Base-by-base conservation (phyloP, 768 basidiomycete genomes). In the Boletellus ananiceps region DNA sequence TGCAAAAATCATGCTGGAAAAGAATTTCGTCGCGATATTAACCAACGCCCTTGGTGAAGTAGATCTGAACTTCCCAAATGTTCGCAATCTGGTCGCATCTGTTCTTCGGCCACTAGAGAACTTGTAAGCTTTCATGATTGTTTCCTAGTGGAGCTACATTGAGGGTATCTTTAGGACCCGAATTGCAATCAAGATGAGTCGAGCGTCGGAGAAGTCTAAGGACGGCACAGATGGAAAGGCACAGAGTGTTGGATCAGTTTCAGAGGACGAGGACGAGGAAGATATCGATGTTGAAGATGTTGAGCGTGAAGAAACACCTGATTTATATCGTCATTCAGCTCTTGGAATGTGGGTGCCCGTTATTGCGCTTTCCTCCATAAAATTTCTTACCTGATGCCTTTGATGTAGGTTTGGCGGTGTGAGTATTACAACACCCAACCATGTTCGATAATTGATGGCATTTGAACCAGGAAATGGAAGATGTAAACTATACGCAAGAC, bases 1-100 rank as follows among this genome's bases (percentile, higher is more conserved):
- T 45, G 93, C 95, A 18, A 97, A 97, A 72, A 80, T 94, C 54
- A 99, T 99, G 96, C 71, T 99, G 44, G 96, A 99, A 75, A 97
- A 97, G 74, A 90, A 90, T 62, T 94, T 91, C 55, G 96, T 97
- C 14, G 79, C 87, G 4, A 84, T 86, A 1, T 72, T 99, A 32
- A 97, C 96, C 0, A 86, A 75, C 37, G 86, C 93, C 11, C 75
- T 97, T 15, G 84, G 88, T 5, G 96, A 99, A 46, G 83, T 95
- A 36, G 96, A 99, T 62, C 79, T 98, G 34, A 96, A 96, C 63
- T 97, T 92, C 69, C 96, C 96, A 2, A 84, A 93, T 58, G 82
- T 96, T 53, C 84, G 88, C 43, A 79, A 79, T 34, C 74, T 97
- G 27, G 86, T 97, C n/a, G 83, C 86, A 14, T 83, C 89, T 0